Base-by-base conservation (phyloP, 2,329 filamentous ascomycete species). In the Thielaviopsis euricoi region DNA sequence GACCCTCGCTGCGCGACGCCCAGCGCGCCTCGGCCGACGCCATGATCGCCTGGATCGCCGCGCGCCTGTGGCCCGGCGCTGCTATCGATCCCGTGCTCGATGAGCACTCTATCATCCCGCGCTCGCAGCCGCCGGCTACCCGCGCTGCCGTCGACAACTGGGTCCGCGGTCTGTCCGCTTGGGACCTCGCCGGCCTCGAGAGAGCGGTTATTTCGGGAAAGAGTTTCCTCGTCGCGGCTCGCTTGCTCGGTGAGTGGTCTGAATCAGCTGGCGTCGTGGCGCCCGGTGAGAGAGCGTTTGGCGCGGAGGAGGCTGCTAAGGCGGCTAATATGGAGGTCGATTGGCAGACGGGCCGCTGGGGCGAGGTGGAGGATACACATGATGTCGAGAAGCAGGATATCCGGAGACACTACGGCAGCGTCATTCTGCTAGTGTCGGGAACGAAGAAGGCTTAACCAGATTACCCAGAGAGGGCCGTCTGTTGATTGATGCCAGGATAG, bases 351-450 rank as follows among this genome's bases (percentile, higher is more conserved):
- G 74, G 79, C 26, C 83, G 86, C 71, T 97, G 93, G 91, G 93
- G 93, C 9, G 90, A 95, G 74, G 93, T 98, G 0, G 93, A 98
- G 69, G 90, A 98, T 71, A 95, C 90, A 26, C 93, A 98, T 71
- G 93, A 98, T 74, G 93, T 98, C 0, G 86, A 95, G 65, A 87
- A 84, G 70, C 91, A 95, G 70, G 93, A 98, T 70, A 64, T 97
- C 63, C 80, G 82, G 67, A 79, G 91, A 65, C 93, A 97, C 72
- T 73, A 97, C 60, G 93, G 91, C 15, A 94, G 89, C 68, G 87
- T 89, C 12, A 77, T 95, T 17, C 68, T 97, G 66, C 72, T 97
- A 54, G 86, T 96, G 10, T 83, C 81, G 58, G 86, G 86, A 1
- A 74, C 70, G 5, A 51, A 49, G 15, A 29, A 43, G 43, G 37